These are phyloP conservation scores for Coprinopsis strossmayeri DNA, from an alignment of 768 basidiomycete species.

Conservation along the genomic window DNA sequence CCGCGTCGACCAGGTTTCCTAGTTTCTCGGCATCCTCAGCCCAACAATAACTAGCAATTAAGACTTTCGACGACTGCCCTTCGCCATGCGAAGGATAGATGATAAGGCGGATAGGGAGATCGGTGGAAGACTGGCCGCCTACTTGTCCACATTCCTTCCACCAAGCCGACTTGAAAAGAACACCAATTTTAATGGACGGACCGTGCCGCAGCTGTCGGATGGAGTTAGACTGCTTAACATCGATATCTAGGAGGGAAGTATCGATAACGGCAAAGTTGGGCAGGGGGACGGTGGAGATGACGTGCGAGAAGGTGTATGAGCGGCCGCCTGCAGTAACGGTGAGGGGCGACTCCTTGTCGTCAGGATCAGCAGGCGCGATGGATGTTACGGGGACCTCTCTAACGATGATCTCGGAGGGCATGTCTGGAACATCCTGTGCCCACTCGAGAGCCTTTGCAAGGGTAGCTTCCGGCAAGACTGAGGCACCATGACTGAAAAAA, in stretches of 20 bases:
- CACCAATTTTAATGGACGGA: conserved; percentile 33
- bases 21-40: conserved; percentile 28
- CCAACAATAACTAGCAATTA: conserved; percentile 35
- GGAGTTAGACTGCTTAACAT: conserved; percentile 20
- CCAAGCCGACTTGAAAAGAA: conserved; percentile 38
- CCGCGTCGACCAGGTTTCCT: conserved; percentile 21
- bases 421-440: neutral
- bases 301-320: conserved; percentile 26
- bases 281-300: conserved; percentile 36
- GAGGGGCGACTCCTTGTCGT: conserved; percentile 3
- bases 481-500: too few relatives aligned
- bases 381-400: neutral
- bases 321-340: conserved; percentile 8
- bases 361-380: neutral
- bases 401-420: conserved; percentile 3
- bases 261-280: conserved; percentile 29
- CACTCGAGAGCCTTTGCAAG: neutral
- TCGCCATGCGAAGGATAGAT: conserved; percentile 35
- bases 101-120: conserved; percentile 23
- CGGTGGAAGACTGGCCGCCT: conserved; percentile 29
- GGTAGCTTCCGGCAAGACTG: conserved; percentile 1
- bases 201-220: conserved; percentile 32
- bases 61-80: conserved; percentile 5
- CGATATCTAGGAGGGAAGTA: conserved; percentile 13
- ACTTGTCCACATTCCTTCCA: conserved; percentile 27